A percentile compares a stretch with the other conserved stretches of the same genome.
Evolutionary conservation across 768 basidiomycete species (phyloP).

Genomic region (Myochromella boudieri): DNA sequence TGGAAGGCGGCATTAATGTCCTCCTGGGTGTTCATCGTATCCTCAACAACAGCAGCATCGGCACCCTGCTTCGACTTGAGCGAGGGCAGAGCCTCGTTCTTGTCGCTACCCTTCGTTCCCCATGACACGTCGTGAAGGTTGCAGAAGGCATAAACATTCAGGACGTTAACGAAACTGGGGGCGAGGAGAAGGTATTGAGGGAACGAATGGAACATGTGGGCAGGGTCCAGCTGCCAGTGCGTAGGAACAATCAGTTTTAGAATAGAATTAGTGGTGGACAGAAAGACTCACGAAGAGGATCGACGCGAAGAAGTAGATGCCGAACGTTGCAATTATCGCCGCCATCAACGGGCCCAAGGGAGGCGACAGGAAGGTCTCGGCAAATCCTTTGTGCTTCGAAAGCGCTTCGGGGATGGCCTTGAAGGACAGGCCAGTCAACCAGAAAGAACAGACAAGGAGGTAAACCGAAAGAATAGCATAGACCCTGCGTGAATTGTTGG

Average conservation of each 20-base stretch:
- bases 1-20: conserved; percentile 83
- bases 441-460: conserved; percentile 83
- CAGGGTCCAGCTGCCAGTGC: conserved; percentile 77
- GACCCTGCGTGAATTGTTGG: conserved; percentile 45
- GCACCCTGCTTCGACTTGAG: conserved; percentile 57
- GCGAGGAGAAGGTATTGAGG: conserved; percentile 87
- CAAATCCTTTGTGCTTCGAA: conserved; percentile 52
- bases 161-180: conserved; percentile 89
- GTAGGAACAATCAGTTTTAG: neutral
- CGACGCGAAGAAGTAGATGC: conserved; percentile 85
- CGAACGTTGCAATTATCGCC: conserved; percentile 87
- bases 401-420: conserved; percentile 47
- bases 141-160: conserved; percentile 97
- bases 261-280: neutral
- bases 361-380: conserved; percentile 68
- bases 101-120: conserved; percentile 95
- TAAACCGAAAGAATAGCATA: conserved; percentile 86
- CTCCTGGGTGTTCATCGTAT: conserved; percentile 68
- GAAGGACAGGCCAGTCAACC: conserved; percentile 81
- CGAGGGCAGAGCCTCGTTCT: conserved; percentile 74
- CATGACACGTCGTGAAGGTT: conserved; percentile 94
- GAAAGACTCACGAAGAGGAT: conserved; percentile 71
- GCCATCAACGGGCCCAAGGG: conserved; percentile 82
- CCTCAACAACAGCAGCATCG: conserved; percentile 68
- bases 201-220: conserved; percentile 97